These are phyloP conservation scores for Serendipita sp. DNA, from an alignment of 768 basidiomycete species.

Conservation along the genomic window DNA sequence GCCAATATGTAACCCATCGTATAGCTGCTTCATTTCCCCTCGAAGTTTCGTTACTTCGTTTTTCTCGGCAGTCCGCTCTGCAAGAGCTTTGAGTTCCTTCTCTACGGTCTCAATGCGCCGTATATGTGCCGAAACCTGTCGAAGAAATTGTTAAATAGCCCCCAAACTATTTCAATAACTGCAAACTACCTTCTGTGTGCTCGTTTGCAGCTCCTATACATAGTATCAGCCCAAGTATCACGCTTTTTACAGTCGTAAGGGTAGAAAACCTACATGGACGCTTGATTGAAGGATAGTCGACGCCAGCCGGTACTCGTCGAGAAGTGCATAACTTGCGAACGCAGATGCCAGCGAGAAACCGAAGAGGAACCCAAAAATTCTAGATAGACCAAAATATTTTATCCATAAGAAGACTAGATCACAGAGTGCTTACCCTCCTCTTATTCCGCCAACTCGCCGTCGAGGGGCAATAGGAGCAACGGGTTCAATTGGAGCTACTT, in stretches of 20 bases:
- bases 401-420: background rate
- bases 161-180: background rate
- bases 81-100: constrained; percentile 67
- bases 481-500: background rate
- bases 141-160: background rate
- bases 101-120: constrained; percentile 74
- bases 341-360: constrained; percentile 84
- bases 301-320: constrained; percentile 81
- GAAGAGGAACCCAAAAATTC: constrained; percentile 70
- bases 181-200: constrained; percentile 53
- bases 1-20: constrained; percentile 72
- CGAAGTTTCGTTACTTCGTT: constrained; percentile 65
- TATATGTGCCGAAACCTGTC: constrained; percentile 66
- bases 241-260: background rate
- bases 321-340: constrained; percentile 67
- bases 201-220: constrained; percentile 57
- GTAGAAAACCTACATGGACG: constrained; percentile 23
- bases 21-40: constrained; percentile 73
- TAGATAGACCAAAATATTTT: constrained; percentile 16
- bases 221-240: background rate
- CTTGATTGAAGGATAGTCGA: constrained; percentile 77
- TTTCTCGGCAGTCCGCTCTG: constrained; percentile 48
- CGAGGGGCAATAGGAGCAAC: background rate
- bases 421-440: background rate
- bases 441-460: background rate